Base-by-base conservation (phyloP, 495 filamentous ascomycete species). In the Cenococcum geophilum region DNA sequence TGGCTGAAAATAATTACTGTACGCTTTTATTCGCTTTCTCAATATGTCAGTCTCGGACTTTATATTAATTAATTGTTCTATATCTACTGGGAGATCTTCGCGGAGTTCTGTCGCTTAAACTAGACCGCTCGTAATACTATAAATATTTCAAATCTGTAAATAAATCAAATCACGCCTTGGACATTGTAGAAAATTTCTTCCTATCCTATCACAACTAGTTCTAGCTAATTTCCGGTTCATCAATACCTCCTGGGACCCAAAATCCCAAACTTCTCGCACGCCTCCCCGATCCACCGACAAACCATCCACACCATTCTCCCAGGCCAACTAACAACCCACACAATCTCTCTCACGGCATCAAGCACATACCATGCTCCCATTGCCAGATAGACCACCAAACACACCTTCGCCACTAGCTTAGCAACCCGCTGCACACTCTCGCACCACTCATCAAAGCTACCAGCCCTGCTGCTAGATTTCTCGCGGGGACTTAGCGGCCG, bases 301-400 rank as follows among this genome's bases (percentile, higher is more conserved):
- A 61, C 47, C 23, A 55, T 32, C 57, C 42, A 53, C 36, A 56
- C 37, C 34, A 23, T 21, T 4, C 60, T 27, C 43, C 63, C 60
- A 20, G 65, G 65, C 25, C 57, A 54, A 8, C 51, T 55, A 8
- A 68, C 9, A 32, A 43, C 49, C 56, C 62, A 42, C 18, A 64
- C 27, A 35, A 54, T 55, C 40, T 64, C 61, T 21, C 65, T 32
- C 12, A 68, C 49, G 1, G 65, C 61, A 68, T 68, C 65, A 22
- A 68, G 58, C 16, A 68, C 14, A 34, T 61, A 68, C 40, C 61
- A 68, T 53, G 61, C 22, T 12, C 57, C 65, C 18, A 68, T 58
- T 12, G 63, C 20, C n/a, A 51, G 53, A 18, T 68, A 68, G 10
- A 68, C 47, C 11, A 64, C 25, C 45, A 68, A 48, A 40, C 61